Conservation (phyloP, 192 early-diverging fungal species). For the Backusella luteola region DNA sequence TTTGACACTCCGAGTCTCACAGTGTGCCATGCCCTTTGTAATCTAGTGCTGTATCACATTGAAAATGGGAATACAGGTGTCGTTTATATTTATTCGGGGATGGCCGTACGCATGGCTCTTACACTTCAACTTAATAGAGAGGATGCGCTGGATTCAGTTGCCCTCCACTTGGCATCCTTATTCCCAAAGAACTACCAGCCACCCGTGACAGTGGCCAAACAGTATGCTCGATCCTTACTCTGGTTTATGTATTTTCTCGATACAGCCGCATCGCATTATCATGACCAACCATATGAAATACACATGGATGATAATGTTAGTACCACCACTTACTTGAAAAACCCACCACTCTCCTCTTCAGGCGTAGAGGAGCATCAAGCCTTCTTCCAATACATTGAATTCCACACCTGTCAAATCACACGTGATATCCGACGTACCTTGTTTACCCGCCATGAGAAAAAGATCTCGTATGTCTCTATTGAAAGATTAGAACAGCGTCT, state of each 20-base stretch:
- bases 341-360: conserved; percentile 9
- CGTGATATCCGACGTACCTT: conserved; percentile 33
- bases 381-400: conserved; percentile 27
- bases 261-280: conserved; percentile 34
- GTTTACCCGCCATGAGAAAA: conserved; percentile 19
- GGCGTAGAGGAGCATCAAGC: conserved; percentile 22
- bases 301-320: conserved; percentile 17
- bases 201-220: not conserved
- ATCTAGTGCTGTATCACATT: conserved; percentile 33
- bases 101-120: conserved; percentile 35
- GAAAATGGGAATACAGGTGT: conserved; percentile 32
- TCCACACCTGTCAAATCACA: conserved; percentile 31
- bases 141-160: conserved; percentile 17
- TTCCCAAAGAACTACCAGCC: not conserved
- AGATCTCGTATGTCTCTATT: conserved; percentile 21
- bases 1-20: conserved; percentile 29
- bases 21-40: conserved; percentile 29
- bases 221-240: conserved; percentile 28
- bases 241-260: conserved; percentile 36
- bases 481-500: conserved; percentile 26
- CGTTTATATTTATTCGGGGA: conserved; percentile 34
- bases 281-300: conserved; percentile 32
- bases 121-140: conserved; percentile 27
- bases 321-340: not conserved
- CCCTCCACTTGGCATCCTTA: conserved; percentile 4